Percentiles rank a stretch among this genome's conserved stretches.
These are phyloP conservation scores for Calycina marina DNA, from an alignment of 2,329 filamentous ascomycete genomes.

Conservation along the genomic window DNA sequence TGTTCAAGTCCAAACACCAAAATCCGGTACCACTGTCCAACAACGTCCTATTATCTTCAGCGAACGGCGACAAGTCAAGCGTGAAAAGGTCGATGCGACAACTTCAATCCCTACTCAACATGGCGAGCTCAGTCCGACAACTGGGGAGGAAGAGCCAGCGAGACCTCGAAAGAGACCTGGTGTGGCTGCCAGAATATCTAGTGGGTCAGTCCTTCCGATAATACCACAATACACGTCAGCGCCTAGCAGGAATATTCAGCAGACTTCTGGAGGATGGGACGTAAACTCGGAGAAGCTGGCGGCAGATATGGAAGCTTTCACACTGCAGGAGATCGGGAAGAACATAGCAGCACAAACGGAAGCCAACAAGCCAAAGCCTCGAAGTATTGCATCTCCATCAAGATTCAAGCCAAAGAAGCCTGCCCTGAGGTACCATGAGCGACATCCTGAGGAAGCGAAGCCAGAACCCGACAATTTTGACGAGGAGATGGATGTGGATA, in stretches of 20 bases:
- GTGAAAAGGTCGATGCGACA: neutral
- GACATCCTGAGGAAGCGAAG: constrained; percentile 31
- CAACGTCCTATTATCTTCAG: constrained; percentile 34
- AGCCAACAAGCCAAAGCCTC: constrained; percentile 7
- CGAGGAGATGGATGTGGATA: constrained; percentile 12
- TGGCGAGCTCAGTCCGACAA: neutral
- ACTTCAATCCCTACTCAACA: constrained; percentile 3
- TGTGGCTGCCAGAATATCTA: constrained; percentile 8
- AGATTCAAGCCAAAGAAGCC: constrained; percentile 42
- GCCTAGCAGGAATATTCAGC: constrained; percentile 17
- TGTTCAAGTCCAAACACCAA: neutral
- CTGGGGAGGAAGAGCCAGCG: constrained; percentile 1
- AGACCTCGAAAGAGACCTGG: constrained; percentile 18
- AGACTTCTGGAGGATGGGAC: constrained; percentile 24
- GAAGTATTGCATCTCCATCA: constrained; percentile 11
- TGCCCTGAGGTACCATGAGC: constrained; percentile 37
- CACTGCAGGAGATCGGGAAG: constrained; percentile 38
- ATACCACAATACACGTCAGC: constrained; percentile 1
- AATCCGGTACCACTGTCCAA: constrained; percentile 1
- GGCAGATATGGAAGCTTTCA: constrained; percentile 42
- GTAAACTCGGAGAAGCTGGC: constrained; percentile 29
- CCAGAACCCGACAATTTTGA: constrained; percentile 4
- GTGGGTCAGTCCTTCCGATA: constrained; percentile 7
- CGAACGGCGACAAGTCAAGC: constrained; percentile 31
- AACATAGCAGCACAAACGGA: constrained; percentile 13